Conservation (phyloP, 495 filamentous ascomycete species). For the Tuber aestivum region DNA sequence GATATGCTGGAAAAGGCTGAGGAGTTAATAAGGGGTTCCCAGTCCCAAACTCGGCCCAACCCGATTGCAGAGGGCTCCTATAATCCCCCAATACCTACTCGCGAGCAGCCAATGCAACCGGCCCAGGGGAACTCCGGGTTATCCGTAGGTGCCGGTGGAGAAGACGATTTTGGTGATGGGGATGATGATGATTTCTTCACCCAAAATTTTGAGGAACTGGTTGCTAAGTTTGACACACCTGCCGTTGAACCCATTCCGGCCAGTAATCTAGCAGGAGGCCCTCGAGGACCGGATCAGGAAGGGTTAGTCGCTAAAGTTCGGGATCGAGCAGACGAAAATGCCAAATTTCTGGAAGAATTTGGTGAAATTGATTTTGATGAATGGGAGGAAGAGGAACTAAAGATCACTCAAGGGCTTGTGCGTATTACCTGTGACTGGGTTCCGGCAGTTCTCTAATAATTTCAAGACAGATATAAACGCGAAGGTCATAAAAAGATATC, state of each 20-base stretch:
- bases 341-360: constrained; percentile 38
- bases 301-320: neutral
- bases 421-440: constrained; percentile 8
- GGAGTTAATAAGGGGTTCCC: constrained; percentile 22
- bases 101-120: constrained; percentile 24
- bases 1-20: constrained; percentile 51
- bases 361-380: constrained; percentile 39
- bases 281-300: neutral
- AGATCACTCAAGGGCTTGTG: constrained; percentile 34
- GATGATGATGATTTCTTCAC: constrained; percentile 47
- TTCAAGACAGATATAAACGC: constrained; percentile 42
- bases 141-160: constrained; percentile 50
- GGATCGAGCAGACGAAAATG: constrained; percentile 12
- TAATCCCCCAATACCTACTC: neutral
- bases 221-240: constrained; percentile 50
- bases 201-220: constrained; percentile 54
- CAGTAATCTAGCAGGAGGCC: neutral
- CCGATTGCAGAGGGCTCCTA: neutral
- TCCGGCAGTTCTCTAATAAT: constrained; percentile 27
- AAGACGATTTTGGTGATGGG: constrained; percentile 60
- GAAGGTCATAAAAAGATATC: constrained; percentile 39
- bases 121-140: constrained; percentile 16
- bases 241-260: constrained; percentile 7
- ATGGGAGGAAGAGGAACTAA: constrained; percentile 36
- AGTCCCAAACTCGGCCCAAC: neutral